phyloP scores from a whole-genome alignment of 768 basidiomycete species.

The Lactifluus subvellereus region DNA sequence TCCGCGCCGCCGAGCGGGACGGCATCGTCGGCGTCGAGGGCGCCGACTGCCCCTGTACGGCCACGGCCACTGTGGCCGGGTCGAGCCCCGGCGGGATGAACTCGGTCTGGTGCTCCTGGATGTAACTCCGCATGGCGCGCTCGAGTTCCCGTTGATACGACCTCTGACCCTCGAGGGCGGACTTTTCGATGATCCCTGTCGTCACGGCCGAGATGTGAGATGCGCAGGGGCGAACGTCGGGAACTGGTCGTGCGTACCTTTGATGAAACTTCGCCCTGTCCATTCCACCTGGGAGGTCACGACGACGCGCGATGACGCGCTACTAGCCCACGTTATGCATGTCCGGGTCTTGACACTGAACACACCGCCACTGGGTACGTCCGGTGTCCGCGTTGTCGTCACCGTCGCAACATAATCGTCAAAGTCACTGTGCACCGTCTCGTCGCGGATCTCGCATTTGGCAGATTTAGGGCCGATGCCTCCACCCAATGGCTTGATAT shows the following conservation, averaged over 20 bases:
- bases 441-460: slow-evolving; percentile 92
- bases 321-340: slow-evolving; percentile 90
- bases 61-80: slow-evolving; percentile 44
- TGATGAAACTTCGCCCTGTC: slow-evolving; percentile 96
- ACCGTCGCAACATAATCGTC: slow-evolving; percentile 77
- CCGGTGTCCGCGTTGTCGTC: slow-evolving; percentile 89
- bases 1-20: slow-evolving; percentile 24
- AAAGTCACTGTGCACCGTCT: slow-evolving; percentile 71
- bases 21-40: slow-evolving; percentile 23
- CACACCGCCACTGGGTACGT: slow-evolving; percentile 89
- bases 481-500: slow-evolving; percentile 88
- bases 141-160: slow-evolving; percentile 80
- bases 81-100: slow-evolving; percentile 83
- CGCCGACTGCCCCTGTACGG: slow-evolving; percentile 34
- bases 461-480: slow-evolving; percentile 91
- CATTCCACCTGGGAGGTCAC: slow-evolving; percentile 93
- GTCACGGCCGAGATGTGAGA: background rate
- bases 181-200: slow-evolving; percentile 87
- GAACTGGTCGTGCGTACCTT: slow-evolving; percentile 46
- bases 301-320: slow-evolving; percentile 66
- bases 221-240: background rate
- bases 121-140: slow-evolving; percentile 80
- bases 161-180: slow-evolving; percentile 88
- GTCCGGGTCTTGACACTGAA: slow-evolving; percentile 93
- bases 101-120: slow-evolving; percentile 82